Evolutionary conservation across 106 monocot species (phyloP), one percentile per base, ranked within the genome.

Genomic region (Cymbidium sinense): DNA sequence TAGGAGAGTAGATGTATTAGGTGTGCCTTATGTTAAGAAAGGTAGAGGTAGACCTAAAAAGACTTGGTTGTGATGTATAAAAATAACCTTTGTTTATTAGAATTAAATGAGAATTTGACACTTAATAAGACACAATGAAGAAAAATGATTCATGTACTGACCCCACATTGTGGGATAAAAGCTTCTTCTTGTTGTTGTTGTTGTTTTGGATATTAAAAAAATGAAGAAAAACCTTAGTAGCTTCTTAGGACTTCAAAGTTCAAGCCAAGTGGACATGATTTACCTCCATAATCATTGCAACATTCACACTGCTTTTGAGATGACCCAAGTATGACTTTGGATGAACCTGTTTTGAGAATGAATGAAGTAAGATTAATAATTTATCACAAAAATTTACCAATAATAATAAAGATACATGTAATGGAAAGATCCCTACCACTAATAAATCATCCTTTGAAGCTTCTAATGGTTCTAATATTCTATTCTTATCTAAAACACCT

Each of bases 241-340:
- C 20, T 37, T 21, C n/a, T 71, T 71, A 21, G 25, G 15, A 67
- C 8, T 71, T 71, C 71, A 71, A 71, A 36, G 7, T 21, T 71
- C 37, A 71, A 20, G n/a, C 18, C 71, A 71, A 71, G 37, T 1
- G 33, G 10, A 71, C 5, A 71, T 71, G 37, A n/a, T 43, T 86
- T 91, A 98, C 96, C 96, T 98, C 94, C 43, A 92, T 64, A 75
- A 98, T 94, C 64, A 81, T 85, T 19, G 96, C 65, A 78, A 98
- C 92, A 20, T 76, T 94, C 47, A 81, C 65, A 82, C 96, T 98
- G 81, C 79, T 94, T 37, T 90, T 92, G 25, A 98, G 90, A 64
- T 86, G 85, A 19, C 41, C 83, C 86, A 98, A 77, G 64, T 98
- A 98, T 43, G 88, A 73, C 64, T 98, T 92, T 50, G 94, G 74